Conservation (phyloP, 352 stramenopile species). For the Globisporangium ultimum region DNA sequence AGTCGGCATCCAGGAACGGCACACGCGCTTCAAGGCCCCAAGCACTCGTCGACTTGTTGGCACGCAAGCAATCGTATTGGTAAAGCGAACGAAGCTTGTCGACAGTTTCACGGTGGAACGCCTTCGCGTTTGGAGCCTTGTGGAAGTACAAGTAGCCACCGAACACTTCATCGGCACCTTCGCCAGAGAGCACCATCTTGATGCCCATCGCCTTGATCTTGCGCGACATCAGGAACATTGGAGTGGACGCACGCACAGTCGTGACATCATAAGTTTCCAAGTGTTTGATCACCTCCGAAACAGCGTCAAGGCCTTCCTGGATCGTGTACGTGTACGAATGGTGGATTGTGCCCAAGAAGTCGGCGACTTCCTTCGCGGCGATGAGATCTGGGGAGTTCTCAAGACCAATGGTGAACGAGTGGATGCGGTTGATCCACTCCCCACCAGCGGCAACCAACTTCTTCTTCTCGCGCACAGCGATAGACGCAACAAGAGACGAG, state of each 20-base stretch:
- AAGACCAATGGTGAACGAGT: constrained; percentile 98
- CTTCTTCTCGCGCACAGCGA: constrained; percentile 93
- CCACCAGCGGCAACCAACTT: constrained; percentile 74
- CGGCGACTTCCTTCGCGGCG: constrained; percentile 94
- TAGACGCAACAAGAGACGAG: constrained; percentile 96
- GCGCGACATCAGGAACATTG: constrained; percentile 99
- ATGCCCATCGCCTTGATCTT: constrained; percentile 99
- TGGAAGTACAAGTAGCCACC: constrained; percentile 99
- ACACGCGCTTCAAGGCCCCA: constrained; percentile 98
- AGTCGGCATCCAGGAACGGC: constrained; percentile 98
- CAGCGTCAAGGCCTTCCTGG: constrained; percentile 96
- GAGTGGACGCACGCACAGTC: constrained; percentile 96
- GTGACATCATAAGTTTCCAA: constrained; percentile 99
- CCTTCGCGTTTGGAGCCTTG: constrained; percentile 94
- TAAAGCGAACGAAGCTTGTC: constrained; percentile 96
- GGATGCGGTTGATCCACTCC: constrained; percentile 91
- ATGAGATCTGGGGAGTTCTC: constrained; percentile 95
- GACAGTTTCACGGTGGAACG: constrained; percentile 92
- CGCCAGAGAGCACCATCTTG: constrained; percentile 99
- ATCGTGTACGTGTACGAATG: constrained; percentile 99
- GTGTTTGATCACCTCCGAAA: constrained; percentile 97
- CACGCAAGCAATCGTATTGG: constrained; percentile 98
- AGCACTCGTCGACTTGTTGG: constrained; percentile 98
- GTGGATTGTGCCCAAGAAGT: constrained; percentile 98
- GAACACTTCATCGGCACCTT: constrained; percentile 98